Evolutionary conservation across 257 asterid species (phyloP), one percentile per base, ranked within the genome.

Genomic region (Ilex asprella): DNA sequence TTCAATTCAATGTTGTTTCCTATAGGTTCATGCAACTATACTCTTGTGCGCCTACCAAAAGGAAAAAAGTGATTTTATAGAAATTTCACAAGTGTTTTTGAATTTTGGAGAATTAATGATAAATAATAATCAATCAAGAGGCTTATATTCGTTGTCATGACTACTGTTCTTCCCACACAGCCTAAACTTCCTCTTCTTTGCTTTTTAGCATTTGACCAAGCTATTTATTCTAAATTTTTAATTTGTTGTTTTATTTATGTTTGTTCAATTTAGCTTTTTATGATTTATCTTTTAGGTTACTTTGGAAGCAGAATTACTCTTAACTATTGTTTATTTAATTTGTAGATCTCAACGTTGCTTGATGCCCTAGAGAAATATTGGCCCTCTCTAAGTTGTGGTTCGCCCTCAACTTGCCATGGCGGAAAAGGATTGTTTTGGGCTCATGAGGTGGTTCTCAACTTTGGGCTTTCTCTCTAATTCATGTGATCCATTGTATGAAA

Each of bases 401-500:
- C 77, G 55, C 2, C 89, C 68, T 71, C 81, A 56, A 81, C 84
- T 63, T 91, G 98, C 79, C 91, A 87, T 72, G 85, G 86, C 55
- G 83, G 84, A 54, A 86, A 70, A 67, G 98, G 98, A 75, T 30
- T 82, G 59, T 88, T 91, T 75, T 91, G 98, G 98, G 98, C 79
- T 70, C 98, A 91, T 68, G 98, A 91, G 98, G 97, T 88, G 14
- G 64, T 67, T 49, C 70, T 64, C 55, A 41, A 49, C 67, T 67
- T 29, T 46, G 66, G 61, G 46, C 50, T 55, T 15, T 39, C 32
- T 60, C 41, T 56, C 16, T 57, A 62, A 50, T 70, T 46, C 32
- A 61, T n/a, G 9, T 50, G 66, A 73, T 62, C 58, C 51, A 61
- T 56, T 64, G 49, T 67, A 41, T 52, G 68, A 39, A 71, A 75